A percentile compares a stretch with the other conserved stretches of the same genome.
Conservation (phyloP, 139 green algal species). For the Chlorella ohadii region DNA sequence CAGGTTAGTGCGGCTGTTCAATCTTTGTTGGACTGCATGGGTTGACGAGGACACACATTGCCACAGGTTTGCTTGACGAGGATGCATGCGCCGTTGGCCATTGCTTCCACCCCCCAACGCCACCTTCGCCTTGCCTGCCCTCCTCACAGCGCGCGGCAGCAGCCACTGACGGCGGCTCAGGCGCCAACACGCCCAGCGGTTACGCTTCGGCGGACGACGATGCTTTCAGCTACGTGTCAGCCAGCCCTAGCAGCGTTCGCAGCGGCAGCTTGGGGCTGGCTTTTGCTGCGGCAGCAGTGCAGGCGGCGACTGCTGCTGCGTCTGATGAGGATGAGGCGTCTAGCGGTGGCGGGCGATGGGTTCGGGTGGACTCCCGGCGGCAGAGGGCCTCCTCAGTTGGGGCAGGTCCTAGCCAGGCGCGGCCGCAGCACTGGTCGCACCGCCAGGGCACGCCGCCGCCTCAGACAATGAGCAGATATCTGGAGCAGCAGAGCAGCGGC, state of each 20-base stretch:
- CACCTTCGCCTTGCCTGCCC: no score
- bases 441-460: neutral
- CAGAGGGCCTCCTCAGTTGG: no score
- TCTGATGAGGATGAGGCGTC: neutral
- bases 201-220: neutral
- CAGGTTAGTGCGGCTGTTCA: no score
- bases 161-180: neutral
- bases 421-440: neutral
- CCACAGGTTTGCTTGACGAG: no score
- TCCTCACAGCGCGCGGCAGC: neutral
- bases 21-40: no score
- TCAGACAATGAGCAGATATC: neutral
- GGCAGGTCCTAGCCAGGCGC: neutral
- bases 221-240: neutral
- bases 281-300: conserved; percentile 4
- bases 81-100: no score
- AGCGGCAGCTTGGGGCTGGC: conserved; percentile 11
- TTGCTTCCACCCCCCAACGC: no score
- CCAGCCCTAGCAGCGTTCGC: neutral
- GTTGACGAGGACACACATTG: no score
- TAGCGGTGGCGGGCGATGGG: neutral
- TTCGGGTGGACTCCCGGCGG: neutral
- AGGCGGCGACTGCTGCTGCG: neutral
- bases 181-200: neutral
- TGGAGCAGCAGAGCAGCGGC: neutral